Percentiles rank a stretch among this genome's conserved stretches.
These are phyloP conservation scores for Ganoderma resinaceum DNA, from an alignment of 1,284 basidiomycete species.

Conservation along the genomic window DNA sequence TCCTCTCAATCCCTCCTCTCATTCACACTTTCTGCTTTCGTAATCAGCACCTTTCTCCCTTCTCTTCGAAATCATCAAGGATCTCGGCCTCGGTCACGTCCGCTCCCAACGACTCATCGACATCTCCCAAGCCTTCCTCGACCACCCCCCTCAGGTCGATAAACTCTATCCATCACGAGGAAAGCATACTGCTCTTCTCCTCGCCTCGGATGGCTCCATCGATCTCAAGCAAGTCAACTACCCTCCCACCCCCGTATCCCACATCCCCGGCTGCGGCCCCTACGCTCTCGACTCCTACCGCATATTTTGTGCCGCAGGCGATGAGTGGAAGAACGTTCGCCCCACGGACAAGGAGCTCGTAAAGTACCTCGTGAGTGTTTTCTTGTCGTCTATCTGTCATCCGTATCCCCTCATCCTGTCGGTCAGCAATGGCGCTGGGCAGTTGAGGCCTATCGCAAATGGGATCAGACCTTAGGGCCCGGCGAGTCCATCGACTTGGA, in stretches of 20 bases:
- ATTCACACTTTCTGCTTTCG: neutral
- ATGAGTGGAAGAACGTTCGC: constrained; percentile 63
- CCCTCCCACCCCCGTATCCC: constrained; percentile 54
- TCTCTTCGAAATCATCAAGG: constrained; percentile 50
- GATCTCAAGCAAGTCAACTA: constrained; percentile 37
- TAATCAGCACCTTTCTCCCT: constrained; percentile 13
- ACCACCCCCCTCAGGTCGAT: constrained; percentile 48
- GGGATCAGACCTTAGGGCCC: constrained; percentile 53
- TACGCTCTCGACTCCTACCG: constrained; percentile 75
- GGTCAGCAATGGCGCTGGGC: constrained; percentile 71
- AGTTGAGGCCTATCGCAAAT: constrained; percentile 51
- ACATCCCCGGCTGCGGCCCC: constrained; percentile 62
- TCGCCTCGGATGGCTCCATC: neutral
- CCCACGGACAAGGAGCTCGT: constrained; percentile 70
- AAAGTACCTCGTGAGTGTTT: constrained; percentile 57
- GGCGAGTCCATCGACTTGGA: constrained; percentile 37
- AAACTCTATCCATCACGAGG: constrained; percentile 22
- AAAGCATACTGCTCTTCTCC: constrained; percentile 8
- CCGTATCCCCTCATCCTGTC: neutral
- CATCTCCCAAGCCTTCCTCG: constrained; percentile 53
- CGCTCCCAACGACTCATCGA: constrained; percentile 58
- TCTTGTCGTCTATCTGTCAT: constrained; percentile 8
- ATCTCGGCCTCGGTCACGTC: constrained; percentile 59
- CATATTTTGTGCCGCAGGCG: constrained; percentile 58
- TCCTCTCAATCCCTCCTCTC: neutral